Conservation (phyloP, 306 rosid species). For the Acacia confusa region DNA sequence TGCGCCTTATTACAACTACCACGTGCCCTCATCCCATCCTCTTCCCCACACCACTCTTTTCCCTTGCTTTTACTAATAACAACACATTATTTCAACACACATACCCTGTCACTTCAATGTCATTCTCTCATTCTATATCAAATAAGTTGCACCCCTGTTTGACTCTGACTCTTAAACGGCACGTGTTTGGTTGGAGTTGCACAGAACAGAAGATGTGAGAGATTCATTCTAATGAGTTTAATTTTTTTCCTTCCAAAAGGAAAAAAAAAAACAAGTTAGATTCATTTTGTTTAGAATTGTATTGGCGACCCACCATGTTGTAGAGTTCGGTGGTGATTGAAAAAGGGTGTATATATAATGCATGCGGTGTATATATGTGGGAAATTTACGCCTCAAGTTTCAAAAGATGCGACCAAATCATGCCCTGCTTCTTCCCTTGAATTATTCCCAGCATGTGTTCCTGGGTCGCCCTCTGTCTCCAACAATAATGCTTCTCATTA, state of each 20-base stretch:
- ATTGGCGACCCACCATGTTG: not conserved
- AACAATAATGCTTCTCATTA: slow-evolving; percentile 8
- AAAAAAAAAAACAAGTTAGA: too few relatives aligned
- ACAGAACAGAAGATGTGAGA: too few relatives aligned
- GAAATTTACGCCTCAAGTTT: not conserved
- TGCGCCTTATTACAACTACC: not conserved
- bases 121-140: not conserved
- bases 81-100: not conserved
- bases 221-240: too few relatives aligned
- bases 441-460: slow-evolving; percentile 13
- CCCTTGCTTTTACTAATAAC: not conserved
- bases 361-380: not conserved
- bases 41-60: not conserved
- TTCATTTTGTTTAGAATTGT: too few relatives aligned
- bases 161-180: not conserved
- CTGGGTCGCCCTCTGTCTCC: slow-evolving; percentile 13
- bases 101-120: not conserved
- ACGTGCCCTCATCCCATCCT: not conserved
- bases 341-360: not conserved
- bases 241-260: too few relatives aligned
- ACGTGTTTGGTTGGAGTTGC: not conserved
- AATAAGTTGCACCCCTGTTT: not conserved
- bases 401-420: not conserved
- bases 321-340: not conserved
- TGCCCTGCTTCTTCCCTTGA: not conserved